Evolutionary conservation across 106 monocot genomes (phyloP).

Genomic region (Ottelia alismoides): DNA sequence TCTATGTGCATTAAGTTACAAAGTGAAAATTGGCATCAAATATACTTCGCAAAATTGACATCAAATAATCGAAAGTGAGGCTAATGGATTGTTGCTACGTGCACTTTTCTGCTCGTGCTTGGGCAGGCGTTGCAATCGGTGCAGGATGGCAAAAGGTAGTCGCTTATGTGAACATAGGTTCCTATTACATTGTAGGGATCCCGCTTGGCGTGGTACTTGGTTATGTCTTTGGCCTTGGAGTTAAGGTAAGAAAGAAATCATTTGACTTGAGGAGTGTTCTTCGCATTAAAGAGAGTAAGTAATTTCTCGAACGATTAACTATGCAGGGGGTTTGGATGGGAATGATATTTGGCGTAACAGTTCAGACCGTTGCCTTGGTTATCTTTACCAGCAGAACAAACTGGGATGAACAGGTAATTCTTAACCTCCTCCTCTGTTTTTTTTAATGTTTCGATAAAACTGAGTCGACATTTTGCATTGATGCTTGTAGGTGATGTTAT

Average conservation of each 20-base stretch:
- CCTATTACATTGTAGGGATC: slow-evolving; percentile 62
- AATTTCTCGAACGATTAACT: background rate
- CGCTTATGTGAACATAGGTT: slow-evolving; percentile 25
- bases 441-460: background rate
- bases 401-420: slow-evolving; percentile 80
- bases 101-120: background rate
- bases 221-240: slow-evolving; percentile 29
- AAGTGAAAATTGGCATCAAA: background rate
- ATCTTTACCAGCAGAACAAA: slow-evolving; percentile 65
- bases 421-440: background rate
- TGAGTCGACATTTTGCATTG: background rate
- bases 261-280: background rate
- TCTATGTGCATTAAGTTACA: no score
- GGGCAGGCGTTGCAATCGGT: slow-evolving; percentile 26
- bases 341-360: slow-evolving; percentile 67
- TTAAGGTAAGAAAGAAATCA: slow-evolving; percentile 24
- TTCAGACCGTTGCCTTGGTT: slow-evolving; percentile 60
- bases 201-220: slow-evolving; percentile 43
- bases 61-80: background rate
- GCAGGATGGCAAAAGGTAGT: slow-evolving; percentile 31
- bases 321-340: slow-evolving; percentile 83
- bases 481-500: background rate
- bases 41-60: background rate
- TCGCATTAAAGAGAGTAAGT: background rate
- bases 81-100: background rate